These are phyloP conservation scores for Stagonosporopsis rhizophila DNA, from an alignment of 2,329 filamentous ascomycete species.

Conservation along the genomic window DNA sequence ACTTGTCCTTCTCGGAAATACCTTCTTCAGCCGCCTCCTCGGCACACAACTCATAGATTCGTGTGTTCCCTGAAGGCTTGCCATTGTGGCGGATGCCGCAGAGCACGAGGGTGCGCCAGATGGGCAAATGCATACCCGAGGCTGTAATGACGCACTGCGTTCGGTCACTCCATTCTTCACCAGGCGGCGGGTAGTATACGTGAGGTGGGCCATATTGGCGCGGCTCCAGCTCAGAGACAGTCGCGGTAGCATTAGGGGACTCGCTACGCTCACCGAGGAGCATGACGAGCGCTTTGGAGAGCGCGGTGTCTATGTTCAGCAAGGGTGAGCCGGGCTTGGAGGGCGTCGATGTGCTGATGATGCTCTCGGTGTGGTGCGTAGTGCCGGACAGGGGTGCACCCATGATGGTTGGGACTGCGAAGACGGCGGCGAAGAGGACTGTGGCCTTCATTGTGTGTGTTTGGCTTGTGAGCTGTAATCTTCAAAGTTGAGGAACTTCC, in stretches of 20 bases:
- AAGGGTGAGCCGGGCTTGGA: background rate
- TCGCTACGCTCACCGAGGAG: background rate
- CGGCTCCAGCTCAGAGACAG: background rate
- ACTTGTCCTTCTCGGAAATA: background rate
- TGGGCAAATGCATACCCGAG: background rate
- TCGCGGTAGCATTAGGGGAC: background rate
- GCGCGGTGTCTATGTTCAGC: background rate
- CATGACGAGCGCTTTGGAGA: background rate
- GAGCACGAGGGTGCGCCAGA: background rate
- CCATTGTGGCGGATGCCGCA: background rate
- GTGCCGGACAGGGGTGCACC: background rate
- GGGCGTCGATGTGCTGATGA: background rate
- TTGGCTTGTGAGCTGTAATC: background rate
- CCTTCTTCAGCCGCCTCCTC: background rate
- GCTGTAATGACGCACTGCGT: background rate
- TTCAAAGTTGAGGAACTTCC: background rate
- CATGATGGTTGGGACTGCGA: background rate
- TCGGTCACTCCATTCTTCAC: background rate
- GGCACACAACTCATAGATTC: background rate
- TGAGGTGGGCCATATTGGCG: background rate
- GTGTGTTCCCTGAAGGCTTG: background rate
- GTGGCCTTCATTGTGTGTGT: background rate
- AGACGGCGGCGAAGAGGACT: background rate
- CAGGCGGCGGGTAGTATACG: background rate
- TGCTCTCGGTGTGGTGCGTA: background rate